Evolutionary conservation across 441 rosid genomes (phyloP), one percentile per base, ranked within the genome.

Genomic region (Populus tomentosa): DNA sequence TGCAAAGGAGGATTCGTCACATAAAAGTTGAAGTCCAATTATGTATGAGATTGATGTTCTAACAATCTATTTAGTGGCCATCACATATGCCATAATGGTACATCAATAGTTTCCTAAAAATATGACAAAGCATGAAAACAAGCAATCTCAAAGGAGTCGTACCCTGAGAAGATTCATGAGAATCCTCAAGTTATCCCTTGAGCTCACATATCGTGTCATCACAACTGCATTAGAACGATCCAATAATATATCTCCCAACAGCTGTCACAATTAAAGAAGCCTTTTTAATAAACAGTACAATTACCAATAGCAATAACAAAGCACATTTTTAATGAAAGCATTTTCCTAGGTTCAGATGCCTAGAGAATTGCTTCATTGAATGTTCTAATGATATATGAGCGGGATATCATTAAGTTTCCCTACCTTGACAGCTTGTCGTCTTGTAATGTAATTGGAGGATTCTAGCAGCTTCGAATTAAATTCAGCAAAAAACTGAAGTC

Each of bases 141-240:
- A n/a, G n/a, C n/a, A n/a, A n/a, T n/a, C n/a, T n/a, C n/a, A n/a
- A n/a, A n/a, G n/a, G n/a, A n/a, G n/a, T n/a, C n/a, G n/a, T n/a
- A n/a, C n/a, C n/a, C n/a, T n/a, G n/a, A n/a, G n/a, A n/a, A n/a
- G n/a, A n/a, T n/a, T n/a, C n/a, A n/a, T n/a, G n/a, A n/a, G n/a
- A n/a, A n/a, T n/a, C n/a, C n/a, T n/a, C n/a, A n/a, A n/a, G n/a
- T n/a, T 0, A 24, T 24, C 24, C 24, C 24, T 24, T 24, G 24
- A 24, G 24, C 24, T 5, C 81, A 94, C 97, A 73, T 96, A 96
- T 79, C 86, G 86, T 65, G 89, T 86, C 99, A 96, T 96, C 81
- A 94, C 97, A 79, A 83, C 91, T 40, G 98, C 89, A 81, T 96
- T 96, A 70, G 98, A 94, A 30, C 98, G 93, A 81, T 96, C 99